Conservation (phyloP, 257 asterid species). For the Dorcoceras hygrometricum region DNA sequence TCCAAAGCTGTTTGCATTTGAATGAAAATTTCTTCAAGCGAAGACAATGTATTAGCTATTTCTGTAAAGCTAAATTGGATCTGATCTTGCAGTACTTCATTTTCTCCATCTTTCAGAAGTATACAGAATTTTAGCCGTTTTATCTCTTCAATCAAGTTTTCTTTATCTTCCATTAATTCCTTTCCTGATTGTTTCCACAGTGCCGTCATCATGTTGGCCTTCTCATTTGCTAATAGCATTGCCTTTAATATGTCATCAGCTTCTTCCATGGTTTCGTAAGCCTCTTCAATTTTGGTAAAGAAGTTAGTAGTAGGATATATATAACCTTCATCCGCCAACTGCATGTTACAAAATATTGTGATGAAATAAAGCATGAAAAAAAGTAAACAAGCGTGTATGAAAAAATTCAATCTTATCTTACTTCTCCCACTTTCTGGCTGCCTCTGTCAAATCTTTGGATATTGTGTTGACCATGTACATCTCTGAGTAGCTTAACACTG, state of each 20-base stretch:
- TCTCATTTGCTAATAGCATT: slow-evolving; percentile 50
- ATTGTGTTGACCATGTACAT: slow-evolving; percentile 29
- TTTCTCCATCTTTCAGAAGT: slow-evolving; percentile 34
- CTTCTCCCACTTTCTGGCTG: slow-evolving; percentile 33
- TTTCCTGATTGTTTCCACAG: slow-evolving; percentile 56
- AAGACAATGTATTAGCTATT: slow-evolving; percentile 36
- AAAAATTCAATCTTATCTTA: slow-evolving; percentile 15
- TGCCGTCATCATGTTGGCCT: slow-evolving; percentile 43
- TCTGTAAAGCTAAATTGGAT: slow-evolving; percentile 36
- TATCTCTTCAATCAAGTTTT: slow-evolving; percentile 47
- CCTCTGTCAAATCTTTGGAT: slow-evolving; percentile 29
- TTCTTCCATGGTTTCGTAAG: slow-evolving; percentile 53
- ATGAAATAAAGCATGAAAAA: slow-evolving; percentile 11
- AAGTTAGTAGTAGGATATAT: slow-evolving; percentile 30
- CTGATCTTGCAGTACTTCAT: slow-evolving; percentile 36
- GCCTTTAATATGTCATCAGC: slow-evolving; percentile 58
- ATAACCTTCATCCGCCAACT: slow-evolving; percentile 35
- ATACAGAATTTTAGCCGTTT: slow-evolving; percentile 40
- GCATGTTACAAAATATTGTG: slow-evolving; percentile 27
- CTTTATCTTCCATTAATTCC: slow-evolving; percentile 46
- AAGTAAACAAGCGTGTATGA: neutral
- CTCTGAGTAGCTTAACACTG: slow-evolving; percentile 21
- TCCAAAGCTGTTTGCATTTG: slow-evolving; percentile 52
- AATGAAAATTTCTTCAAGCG: slow-evolving; percentile 49
- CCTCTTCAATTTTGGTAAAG: slow-evolving; percentile 59